Evolutionary conservation across 441 rosid species (phyloP), one percentile per base, ranked within the genome.

Genomic region (Capsella rubella): DNA sequence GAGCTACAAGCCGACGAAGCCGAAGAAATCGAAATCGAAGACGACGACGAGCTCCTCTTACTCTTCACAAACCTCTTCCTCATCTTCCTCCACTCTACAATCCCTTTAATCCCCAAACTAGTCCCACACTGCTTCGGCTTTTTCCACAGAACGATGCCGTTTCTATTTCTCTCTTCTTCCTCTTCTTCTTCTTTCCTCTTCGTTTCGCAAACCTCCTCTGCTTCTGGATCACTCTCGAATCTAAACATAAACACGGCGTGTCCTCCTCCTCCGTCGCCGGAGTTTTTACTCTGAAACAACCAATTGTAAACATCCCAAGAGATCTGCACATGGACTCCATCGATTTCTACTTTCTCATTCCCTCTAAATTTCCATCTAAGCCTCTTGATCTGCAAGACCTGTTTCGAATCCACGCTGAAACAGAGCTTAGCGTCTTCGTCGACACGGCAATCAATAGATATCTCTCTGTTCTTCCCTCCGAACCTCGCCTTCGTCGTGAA

Each of bases 291-390:
- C 42, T 88, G 84, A 56, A 89, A 88, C 15, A 95, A 53, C 99
- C 99, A 95, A n/a, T 92, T 92, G 68, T 89, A 87, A 5, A 95
- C 92, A 43, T 95, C 99, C 99, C 99, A 95, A 0, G 95, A 95
- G 81, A 95, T 79, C 50, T 90, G 93, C 5, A 90, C 73, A 5
- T 81, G 52, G n/a, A 87, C 90, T 0, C 96, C 97, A n/a, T 89
- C 97, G 0, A 92, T 84, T 62, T 85, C 92, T 4, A 88, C 82
- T 69, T 78, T 84, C 82, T 92, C 97, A 37, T 87, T 95, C 10
- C 97, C 99, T 40, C 99, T 74, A 15, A 92, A 95, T 78, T 95
- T 95, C 97, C 99, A 95, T 72, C 86, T 86, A 58, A 95, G 70
- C 16, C 89, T 72, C 75, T 92, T 95, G 16, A 95, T 82, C 77